Percentiles rank a stretch among this genome's conserved stretches.
Conservation (phyloP, 495 filamentous ascomycete genomes). For the Jackrogersella multiformis region DNA sequence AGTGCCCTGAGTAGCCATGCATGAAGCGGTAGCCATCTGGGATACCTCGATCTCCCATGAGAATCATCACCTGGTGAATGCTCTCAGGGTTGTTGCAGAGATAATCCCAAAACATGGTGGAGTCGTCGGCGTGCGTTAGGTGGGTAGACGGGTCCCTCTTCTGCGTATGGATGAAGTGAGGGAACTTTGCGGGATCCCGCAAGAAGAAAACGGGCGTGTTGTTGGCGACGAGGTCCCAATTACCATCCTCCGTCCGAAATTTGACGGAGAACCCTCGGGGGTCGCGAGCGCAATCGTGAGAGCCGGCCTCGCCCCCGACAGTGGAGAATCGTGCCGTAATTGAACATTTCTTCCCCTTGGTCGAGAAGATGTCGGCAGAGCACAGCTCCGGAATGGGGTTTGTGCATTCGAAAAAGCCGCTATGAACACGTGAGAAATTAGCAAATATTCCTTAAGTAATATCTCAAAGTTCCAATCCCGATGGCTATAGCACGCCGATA, state of each 20-base stretch:
- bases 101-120: slow-evolving; percentile 69
- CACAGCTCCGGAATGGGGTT: slow-evolving; percentile 46
- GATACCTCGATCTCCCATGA: slow-evolving; percentile 77
- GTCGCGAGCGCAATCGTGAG: slow-evolving; percentile 71
- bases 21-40: slow-evolving; percentile 75
- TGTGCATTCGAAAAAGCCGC: slow-evolving; percentile 74
- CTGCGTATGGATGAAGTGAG: slow-evolving; percentile 78
- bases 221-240: slow-evolving; percentile 79
- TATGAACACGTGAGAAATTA: not conserved
- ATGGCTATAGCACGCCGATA: too few species aligned
- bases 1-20: slow-evolving; percentile 70
- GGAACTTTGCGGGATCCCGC: slow-evolving; percentile 82
- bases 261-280: slow-evolving; percentile 77
- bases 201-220: slow-evolving; percentile 82
- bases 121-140: slow-evolving; percentile 51
- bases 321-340: slow-evolving; percentile 73
- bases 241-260: slow-evolving; percentile 83
- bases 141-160: slow-evolving; percentile 77
- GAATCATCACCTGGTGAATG: slow-evolving; percentile 73
- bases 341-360: slow-evolving; percentile 71
- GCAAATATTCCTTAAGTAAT: not conserved
- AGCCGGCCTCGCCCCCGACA: slow-evolving; percentile 75
- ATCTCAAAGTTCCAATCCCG: not conserved
- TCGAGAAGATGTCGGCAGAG: slow-evolving; percentile 76
- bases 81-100: slow-evolving; percentile 69